Evolutionary conservation across 2,329 filamentous ascomycete genomes (phyloP), one percentile per base, ranked within the genome.

Genomic region (Lachnellula suecica): DNA sequence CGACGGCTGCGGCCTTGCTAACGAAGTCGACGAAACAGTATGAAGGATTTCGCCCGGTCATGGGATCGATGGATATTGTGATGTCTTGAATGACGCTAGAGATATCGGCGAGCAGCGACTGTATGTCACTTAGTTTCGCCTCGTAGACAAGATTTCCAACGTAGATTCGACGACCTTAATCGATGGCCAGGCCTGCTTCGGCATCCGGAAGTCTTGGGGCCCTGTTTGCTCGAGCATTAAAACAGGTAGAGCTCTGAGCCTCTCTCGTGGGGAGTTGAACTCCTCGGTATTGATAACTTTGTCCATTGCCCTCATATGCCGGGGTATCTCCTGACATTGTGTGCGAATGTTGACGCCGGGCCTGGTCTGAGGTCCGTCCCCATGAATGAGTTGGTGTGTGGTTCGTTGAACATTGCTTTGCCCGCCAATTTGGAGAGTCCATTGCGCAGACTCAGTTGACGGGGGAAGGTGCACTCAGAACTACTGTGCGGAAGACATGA

Each of bases 21-120:
- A 69, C 68, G 52, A 90, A 81, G 62, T 90, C 86, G 42, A 89
- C 81, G 61, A 91, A 90, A 71, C 86, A 90, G 71, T 89, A 89
- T 34, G 84, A 86, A 0, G 85, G 85, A 66, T 89, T 90, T 41
- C 85, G 76, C 37, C 79, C 81, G 25, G 80, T 86, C 67, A 87
- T 82, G 1, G 84, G 79, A 62, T 90, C 85, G 48, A 87, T 77
- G 1, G 84, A 84, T 61, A 90, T 85, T 66, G 87, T 83, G 58
- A 89, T 80, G 43, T 81, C 79, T 58, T 79, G 75, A 58, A 74
- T 76, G 63, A 71, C 65, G 52, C 63, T 55, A 51, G 70, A 68
- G 20, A 69, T 64, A 20, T 70, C 68, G 20, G 66, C 64, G 63
- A 82, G 79, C 35, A 81, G 64, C 10, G 65, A 63, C 59, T 75